Evolutionary conservation across 169 alveolate species (phyloP).

Genomic region (Besnoitia besnoiti): DNA sequence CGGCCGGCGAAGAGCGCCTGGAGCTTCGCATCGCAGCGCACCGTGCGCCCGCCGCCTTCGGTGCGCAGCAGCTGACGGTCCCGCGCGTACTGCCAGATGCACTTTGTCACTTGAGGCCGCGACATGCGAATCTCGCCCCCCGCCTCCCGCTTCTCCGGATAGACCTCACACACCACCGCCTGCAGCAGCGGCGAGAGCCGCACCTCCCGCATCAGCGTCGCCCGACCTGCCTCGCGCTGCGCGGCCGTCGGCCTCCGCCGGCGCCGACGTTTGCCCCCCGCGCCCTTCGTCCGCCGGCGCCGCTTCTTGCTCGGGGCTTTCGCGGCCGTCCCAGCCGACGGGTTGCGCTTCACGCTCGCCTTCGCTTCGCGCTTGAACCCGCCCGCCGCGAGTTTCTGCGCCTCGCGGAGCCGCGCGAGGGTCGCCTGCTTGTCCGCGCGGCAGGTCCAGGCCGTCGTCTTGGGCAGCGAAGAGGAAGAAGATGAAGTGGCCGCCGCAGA

Average conservation of each 20-base stretch:
- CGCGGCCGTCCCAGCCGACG: background rate
- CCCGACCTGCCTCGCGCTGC: slow-evolving; percentile 18
- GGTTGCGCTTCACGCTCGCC: background rate
- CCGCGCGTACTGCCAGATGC: slow-evolving; percentile 30
- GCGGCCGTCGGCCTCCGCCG: slow-evolving; percentile 25
- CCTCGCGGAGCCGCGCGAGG: background rate
- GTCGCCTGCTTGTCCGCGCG: slow-evolving; percentile 32
- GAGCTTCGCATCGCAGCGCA: background rate
- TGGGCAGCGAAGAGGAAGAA: background rate
- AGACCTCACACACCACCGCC: background rate
- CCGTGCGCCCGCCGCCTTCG: background rate
- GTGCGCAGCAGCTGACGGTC: background rate
- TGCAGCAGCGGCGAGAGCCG: background rate
- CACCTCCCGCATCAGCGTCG: slow-evolving; percentile 19
- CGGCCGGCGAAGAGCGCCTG: background rate
- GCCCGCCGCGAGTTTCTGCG: background rate
- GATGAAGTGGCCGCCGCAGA: background rate
- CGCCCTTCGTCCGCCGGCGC: background rate
- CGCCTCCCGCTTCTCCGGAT: background rate
- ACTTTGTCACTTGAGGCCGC: slow-evolving; percentile 12
- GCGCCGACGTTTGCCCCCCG: background rate
- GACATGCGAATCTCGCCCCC: slow-evolving; percentile 33
- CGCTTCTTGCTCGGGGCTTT: background rate
- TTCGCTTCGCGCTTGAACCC: background rate
- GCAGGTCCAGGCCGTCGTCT: slow-evolving; percentile 25